A percentile compares a stretch with the other conserved stretches of the same genome.
Evolutionary conservation across 2,329 filamentous ascomycete species (phyloP).

Genomic region (Parascedosporium putredinis): DNA sequence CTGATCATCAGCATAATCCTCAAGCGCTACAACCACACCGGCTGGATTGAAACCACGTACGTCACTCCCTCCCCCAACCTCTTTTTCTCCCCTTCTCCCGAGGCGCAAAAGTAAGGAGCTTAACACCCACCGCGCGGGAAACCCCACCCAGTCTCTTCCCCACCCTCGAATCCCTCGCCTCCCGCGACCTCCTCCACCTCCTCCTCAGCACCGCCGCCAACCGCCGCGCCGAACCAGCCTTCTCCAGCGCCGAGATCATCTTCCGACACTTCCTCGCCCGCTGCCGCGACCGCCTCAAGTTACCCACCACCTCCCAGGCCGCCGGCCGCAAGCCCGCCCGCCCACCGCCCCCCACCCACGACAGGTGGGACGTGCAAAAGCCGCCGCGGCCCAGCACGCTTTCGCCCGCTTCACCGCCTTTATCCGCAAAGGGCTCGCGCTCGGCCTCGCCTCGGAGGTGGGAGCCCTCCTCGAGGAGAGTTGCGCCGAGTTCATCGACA

Average conservation of each 20-base stretch:
- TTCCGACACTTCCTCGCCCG: neutral
- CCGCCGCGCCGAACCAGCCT: neutral
- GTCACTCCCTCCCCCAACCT: no score
- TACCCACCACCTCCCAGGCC: neutral
- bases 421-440: constrained; percentile 14
- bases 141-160: no score
- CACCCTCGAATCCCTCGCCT: no score
- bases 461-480: constrained; percentile 14
- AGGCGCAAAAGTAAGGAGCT: no score
- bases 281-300: neutral
- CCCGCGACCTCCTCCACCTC: no score
- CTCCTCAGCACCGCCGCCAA: no score
- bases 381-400: no score
- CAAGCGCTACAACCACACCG: neutral
- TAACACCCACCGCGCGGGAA: no score
- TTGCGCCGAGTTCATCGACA: constrained; percentile 14
- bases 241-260: neutral
- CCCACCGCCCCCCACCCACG: no score
- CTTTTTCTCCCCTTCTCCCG: no score
- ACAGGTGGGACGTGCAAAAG: no score
- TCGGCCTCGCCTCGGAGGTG: constrained; percentile 24
- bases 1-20: neutral
- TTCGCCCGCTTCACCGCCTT: neutral
- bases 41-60: neutral
- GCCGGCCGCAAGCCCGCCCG: neutral